A percentile compares a stretch with the other conserved stretches of the same genome.
phyloP scores from a whole-genome alignment of 2,329 filamentous ascomycete species.

The Trichophyton benhamiae region DNA sequence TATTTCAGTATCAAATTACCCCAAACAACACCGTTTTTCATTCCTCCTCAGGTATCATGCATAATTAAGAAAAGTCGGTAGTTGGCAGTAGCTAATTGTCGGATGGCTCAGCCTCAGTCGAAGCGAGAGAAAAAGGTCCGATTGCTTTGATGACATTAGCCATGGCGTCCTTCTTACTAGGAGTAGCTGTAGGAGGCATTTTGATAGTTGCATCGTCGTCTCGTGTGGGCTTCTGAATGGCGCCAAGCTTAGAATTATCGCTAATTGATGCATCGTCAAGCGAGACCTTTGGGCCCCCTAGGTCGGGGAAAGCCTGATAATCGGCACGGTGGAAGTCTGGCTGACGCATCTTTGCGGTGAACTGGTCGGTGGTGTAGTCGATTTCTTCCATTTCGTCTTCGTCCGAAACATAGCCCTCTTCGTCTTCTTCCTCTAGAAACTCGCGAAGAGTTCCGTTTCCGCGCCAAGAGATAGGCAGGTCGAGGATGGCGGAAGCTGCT shows the following conservation, averaged over 20 bases:
- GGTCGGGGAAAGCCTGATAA: neutral
- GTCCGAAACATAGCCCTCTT: neutral
- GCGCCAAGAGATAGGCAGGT: neutral
- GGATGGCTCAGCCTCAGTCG: neutral
- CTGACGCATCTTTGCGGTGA: neutral
- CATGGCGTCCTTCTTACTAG: no score
- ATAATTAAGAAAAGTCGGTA: neutral
- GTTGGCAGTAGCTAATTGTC: neutral
- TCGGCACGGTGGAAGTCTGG: neutral
- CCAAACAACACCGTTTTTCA: no score
- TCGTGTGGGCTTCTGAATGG: neutral
- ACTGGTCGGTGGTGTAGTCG: neutral
- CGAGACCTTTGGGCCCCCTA: neutral
- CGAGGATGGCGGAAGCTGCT: slow-evolving; percentile 1
- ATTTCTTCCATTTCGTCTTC: neutral
- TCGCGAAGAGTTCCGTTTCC: neutral
- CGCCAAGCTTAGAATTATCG: neutral
- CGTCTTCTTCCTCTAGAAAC: neutral
- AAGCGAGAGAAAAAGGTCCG: neutral
- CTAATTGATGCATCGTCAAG: neutral
- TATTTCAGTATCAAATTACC: no score
- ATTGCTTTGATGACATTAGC: neutral
- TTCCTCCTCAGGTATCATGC: no score
- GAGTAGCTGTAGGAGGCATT: neutral
- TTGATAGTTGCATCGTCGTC: neutral